A percentile compares a stretch with the other conserved stretches of the same genome.
These are phyloP conservation scores for Aspergillus ochraceus DNA, from an alignment of 2,329 filamentous ascomycete species.

Conservation along the genomic window DNA sequence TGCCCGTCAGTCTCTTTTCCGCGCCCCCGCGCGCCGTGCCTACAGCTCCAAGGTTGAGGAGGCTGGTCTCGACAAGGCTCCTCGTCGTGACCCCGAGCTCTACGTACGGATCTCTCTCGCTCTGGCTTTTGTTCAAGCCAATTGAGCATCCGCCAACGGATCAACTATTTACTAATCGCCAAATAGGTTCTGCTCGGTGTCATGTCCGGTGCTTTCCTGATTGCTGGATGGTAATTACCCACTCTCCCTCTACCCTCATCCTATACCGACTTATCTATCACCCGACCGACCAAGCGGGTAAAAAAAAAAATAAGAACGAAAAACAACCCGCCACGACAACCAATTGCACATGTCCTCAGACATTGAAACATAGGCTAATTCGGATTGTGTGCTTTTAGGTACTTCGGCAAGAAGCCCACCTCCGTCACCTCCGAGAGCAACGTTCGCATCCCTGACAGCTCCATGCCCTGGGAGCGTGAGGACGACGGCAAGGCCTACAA, in stretches of 20 bases:
- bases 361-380: conserved; percentile 51
- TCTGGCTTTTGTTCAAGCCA: conserved; percentile 6
- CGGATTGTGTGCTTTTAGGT: conserved; percentile 26
- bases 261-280: conserved; percentile 1
- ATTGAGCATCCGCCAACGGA: conserved; percentile 7
- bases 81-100: conserved; percentile 71
- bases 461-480: conserved; percentile 89
- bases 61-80: conserved; percentile 59
- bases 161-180: conserved; percentile 15
- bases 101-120: conserved; percentile 56
- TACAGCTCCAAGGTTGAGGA: conserved; percentile 48
- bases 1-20: conserved; percentile 41
- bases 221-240: conserved; percentile 69
- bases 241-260: conserved; percentile 7
- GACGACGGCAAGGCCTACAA: conserved; percentile 65
- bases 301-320: neutral
- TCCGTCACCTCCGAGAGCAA: conserved; percentile 75
- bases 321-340: neutral
- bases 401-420: conserved; percentile 79
- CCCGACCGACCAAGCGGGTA: neutral
- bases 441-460: conserved; percentile 71
- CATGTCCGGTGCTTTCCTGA: conserved; percentile 83
- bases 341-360: conserved; percentile 43
- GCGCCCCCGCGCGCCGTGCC: conserved; percentile 42
- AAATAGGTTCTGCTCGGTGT: conserved; percentile 81